Conservation (phyloP, 192 early-diverging fungal species). For the Allomyces arbusculus region DNA sequence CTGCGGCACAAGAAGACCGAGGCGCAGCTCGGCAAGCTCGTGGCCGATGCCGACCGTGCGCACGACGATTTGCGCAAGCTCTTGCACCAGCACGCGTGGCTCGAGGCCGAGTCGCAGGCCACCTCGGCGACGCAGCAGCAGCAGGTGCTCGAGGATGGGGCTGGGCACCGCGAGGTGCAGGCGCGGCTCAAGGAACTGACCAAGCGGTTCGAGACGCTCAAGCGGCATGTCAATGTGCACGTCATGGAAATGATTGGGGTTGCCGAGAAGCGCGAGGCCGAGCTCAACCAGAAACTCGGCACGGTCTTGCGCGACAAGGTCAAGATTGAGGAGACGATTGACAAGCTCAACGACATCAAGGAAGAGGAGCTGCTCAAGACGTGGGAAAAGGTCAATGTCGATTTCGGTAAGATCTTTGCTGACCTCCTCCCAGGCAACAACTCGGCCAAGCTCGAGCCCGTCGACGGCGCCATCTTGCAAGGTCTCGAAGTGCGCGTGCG, state of each 20-base stretch:
- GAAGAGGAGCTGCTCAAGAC: conserved; percentile 71
- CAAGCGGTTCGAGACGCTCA: conserved; percentile 29
- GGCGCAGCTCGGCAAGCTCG: no score
- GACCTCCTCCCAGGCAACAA: conserved; percentile 76
- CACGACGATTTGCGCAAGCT: no score
- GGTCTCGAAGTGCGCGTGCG: conserved; percentile 90
- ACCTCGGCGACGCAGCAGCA: no score
- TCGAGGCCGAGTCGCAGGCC: no score
- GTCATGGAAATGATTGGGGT: conserved; percentile 94
- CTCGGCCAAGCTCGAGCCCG: conserved; percentile 64
- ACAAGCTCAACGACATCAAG: conserved; percentile 72
- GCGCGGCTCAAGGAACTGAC: conserved; percentile 5
- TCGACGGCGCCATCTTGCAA: conserved; percentile 55
- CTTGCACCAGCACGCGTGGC: no score
- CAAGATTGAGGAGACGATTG: conserved; percentile 89
- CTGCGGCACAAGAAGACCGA: no score
- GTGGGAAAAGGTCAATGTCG: conserved; percentile 74
- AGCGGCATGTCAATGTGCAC: conserved; percentile 68
- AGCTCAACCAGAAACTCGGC: conserved; percentile 63
- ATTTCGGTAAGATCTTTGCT: conserved; percentile 92
- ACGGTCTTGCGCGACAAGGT: conserved; percentile 81
- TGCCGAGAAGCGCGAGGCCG: conserved; percentile 73
- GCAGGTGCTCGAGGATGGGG: no score
- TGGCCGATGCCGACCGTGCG: no score
- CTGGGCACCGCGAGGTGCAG: not conserved